A percentile compares a stretch with the other conserved stretches of the same genome.
Conservation (phyloP, 2,329 filamentous ascomycete species). For the Alternaria gaisen region DNA sequence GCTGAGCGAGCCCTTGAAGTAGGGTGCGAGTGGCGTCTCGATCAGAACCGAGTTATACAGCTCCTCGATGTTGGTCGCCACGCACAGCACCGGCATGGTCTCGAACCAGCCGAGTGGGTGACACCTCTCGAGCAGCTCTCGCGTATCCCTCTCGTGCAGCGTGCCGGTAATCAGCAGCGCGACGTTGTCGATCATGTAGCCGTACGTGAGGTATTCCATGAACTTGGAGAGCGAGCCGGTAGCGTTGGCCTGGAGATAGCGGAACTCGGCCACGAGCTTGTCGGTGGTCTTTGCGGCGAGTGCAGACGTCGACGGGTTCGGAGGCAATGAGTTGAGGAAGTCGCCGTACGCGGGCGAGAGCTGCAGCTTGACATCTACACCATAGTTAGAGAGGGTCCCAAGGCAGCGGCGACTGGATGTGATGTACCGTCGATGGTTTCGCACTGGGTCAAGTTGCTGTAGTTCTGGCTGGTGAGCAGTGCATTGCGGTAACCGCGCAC, state of each 20-base stretch:
- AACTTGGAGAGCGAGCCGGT: constrained; percentile 91
- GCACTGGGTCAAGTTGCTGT: constrained; percentile 96
- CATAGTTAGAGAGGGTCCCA: constrained; percentile 51
- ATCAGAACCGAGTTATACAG: constrained; percentile 98
- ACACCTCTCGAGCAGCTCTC: constrained; percentile 92
- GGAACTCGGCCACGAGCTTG: constrained; percentile 96
- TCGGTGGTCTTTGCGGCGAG: constrained; percentile 96
- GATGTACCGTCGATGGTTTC: constrained; percentile 90
- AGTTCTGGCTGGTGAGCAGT: constrained; percentile 88
- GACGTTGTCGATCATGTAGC: constrained; percentile 99
- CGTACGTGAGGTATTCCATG: constrained; percentile 98
- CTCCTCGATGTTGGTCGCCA: constrained; percentile 98
- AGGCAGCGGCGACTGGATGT: not conserved
- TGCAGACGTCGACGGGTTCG: constrained; percentile 94
- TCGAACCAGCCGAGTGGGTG: constrained; percentile 99
- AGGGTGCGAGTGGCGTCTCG: constrained; percentile 93
- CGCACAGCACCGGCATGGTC: constrained; percentile 96
- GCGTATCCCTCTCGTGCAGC: constrained; percentile 94
- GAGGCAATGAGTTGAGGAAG: constrained; percentile 90
- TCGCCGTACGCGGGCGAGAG: constrained; percentile 96
- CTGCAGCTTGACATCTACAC: constrained; percentile 95
- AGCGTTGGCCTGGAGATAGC: constrained; percentile 93
- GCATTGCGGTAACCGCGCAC: constrained; percentile 96
- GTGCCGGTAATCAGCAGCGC: constrained; percentile 97
- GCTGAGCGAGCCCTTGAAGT: constrained; percentile 96